A percentile compares a stretch with the other conserved stretches of the same genome.
These are phyloP conservation scores for Paramyrothecium roridum DNA, from an alignment of 2,329 filamentous ascomycete species.

Conservation along the genomic window DNA sequence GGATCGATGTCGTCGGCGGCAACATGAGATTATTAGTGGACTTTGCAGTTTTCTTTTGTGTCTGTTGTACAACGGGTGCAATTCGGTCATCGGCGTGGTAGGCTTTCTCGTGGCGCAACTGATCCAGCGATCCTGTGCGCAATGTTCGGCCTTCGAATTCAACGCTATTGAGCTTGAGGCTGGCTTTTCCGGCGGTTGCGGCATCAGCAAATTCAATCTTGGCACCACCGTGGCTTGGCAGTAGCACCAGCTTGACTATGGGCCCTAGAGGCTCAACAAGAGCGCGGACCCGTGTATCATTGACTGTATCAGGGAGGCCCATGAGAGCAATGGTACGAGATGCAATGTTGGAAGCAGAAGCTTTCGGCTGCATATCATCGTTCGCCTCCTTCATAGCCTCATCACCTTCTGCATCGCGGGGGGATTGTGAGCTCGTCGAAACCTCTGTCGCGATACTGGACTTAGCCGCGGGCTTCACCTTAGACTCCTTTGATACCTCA, in stretches of 20 bases:
- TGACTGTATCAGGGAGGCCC: conserved; percentile 88
- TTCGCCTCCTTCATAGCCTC: conserved; percentile 30
- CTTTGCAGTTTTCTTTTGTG: conserved; percentile 20
- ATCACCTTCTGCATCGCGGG: conserved; percentile 33
- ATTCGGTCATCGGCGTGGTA: conserved; percentile 29
- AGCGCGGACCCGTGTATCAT: conserved; percentile 75
- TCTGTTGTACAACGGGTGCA: conserved; percentile 25
- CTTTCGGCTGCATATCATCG: conserved; percentile 17
- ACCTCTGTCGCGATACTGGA: conserved; percentile 28
- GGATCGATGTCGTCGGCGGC: conserved; percentile 38
- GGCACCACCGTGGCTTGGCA: conserved; percentile 80
- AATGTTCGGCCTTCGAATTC: conserved; percentile 54
- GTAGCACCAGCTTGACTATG: conserved; percentile 73
- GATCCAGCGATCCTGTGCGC: conserved; percentile 50
- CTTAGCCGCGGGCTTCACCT: conserved; percentile 54
- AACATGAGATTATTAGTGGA: conserved; percentile 34
- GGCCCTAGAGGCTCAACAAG: conserved; percentile 69
- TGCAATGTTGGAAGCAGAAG: conserved; percentile 46
- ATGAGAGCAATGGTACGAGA: conserved; percentile 78
- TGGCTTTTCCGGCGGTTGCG: conserved; percentile 68
- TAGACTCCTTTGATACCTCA: conserved; percentile 53
- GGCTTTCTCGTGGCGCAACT: conserved; percentile 50
- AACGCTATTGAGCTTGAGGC: conserved; percentile 54
- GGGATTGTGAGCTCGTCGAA: conserved; percentile 31
- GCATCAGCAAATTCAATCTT: conserved; percentile 77